Conservation (phyloP, 495 filamentous ascomycete species). For the Trichoderma reesei region DNA sequence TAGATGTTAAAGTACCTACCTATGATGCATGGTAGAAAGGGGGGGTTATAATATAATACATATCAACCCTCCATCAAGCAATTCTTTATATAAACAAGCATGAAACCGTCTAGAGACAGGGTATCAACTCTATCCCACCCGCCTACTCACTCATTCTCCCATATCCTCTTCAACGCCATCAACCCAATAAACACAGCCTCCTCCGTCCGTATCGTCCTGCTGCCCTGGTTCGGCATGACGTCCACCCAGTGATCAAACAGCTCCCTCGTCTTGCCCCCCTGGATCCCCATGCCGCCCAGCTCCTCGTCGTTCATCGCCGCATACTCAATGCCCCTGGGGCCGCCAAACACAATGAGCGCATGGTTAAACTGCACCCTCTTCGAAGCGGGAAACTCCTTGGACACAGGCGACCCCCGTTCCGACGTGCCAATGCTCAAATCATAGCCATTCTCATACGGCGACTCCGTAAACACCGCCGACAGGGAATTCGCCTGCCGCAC, state of each 20-base stretch:
- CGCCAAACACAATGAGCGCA: slow-evolving; percentile 62
- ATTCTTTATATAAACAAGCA: neutral
- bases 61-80: neutral
- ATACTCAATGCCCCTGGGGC: slow-evolving; percentile 59
- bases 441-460: slow-evolving; percentile 53
- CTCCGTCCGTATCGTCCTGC: slow-evolving; percentile 66
- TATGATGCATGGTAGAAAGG: neutral
- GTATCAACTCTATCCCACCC: neutral
- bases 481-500: slow-evolving; percentile 49
- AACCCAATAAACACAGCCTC: slow-evolving; percentile 67
- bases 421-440: slow-evolving; percentile 65
- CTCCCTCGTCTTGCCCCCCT: slow-evolving; percentile 44
- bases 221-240: slow-evolving; percentile 62
- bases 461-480: slow-evolving; percentile 56
- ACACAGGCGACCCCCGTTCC: slow-evolving; percentile 54
- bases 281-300: slow-evolving; percentile 45
- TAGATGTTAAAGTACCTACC: neutral
- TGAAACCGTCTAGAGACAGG: neutral
- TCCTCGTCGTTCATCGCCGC: slow-evolving; percentile 56
- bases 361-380: slow-evolving; percentile 49
- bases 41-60: neutral
- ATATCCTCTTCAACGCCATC: slow-evolving; percentile 47
- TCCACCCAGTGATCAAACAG: slow-evolving; percentile 75
- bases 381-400: slow-evolving; percentile 32
- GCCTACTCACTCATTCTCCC: slow-evolving; percentile 22